Base-by-base conservation (phyloP, 805 yeast species). In the Lachancea kluyveri region DNA sequence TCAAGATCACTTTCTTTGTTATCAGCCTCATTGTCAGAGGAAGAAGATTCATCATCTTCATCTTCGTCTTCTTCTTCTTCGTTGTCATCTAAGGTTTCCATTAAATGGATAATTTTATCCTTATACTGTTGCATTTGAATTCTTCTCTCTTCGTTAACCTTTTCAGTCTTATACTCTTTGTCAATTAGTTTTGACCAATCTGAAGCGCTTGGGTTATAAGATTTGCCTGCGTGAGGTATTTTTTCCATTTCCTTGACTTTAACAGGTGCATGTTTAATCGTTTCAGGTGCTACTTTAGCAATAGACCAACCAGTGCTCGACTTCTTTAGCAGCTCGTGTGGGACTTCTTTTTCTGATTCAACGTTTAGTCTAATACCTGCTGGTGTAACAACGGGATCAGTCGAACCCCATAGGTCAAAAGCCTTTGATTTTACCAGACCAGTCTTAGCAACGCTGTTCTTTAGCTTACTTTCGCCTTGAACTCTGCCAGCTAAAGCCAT, bases 181-280 rank as follows among this genome's bases (percentile, higher is more conserved):
- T 72, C 64, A 31, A 92, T 72, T 45, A 88, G 67, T 12, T 57
- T 59, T 46, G 76, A 75, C 98, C 98, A 92, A 17, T 82, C 74
- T 35, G 79, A 81, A 42, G 78, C 65, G 8, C 90, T 70, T 16
- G 98, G 98, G 53, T 92, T 92, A 24, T 58, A 92, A 2, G 97
- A 88, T 55, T 81, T 83, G 34, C 97, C 97, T 2, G 79, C 92
- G 46, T 79, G 79, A 8, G 95, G 87, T 3, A 77, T 35, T 2
- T 45, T 56, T 12, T 67, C 77, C 28, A 61, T 47, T n/a, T 68
- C 67, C 36, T 65, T 68, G 11, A 84, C 71, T 24, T 47, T 46
- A n/a, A 77, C 53, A 1, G 94, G 79, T 3, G 62, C 62, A 19
- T 61, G 56, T 28, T 57, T 64, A 42, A 77, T 28, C 2, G 88